Percentiles rank a stretch among this genome's conserved stretches.
These are phyloP conservation scores for Colletotrichum agaves DNA, from an alignment of 2,329 filamentous ascomycete species.

Conservation along the genomic window DNA sequence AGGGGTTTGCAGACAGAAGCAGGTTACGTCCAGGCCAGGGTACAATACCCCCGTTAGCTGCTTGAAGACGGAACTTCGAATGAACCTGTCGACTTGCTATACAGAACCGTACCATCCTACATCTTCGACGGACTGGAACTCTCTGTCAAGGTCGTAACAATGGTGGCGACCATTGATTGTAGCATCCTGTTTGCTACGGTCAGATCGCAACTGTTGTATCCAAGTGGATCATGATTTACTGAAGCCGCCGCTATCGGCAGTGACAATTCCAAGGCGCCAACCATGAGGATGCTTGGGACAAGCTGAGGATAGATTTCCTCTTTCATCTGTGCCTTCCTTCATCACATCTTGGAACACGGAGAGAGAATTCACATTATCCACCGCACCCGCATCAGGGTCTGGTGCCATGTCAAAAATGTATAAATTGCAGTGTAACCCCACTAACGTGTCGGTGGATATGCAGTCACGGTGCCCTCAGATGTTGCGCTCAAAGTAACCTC, in stretches of 20 bases:
- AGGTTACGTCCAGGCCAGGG: no score
- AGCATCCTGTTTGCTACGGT: not conserved
- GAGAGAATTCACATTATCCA: not conserved
- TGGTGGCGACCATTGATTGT: constrained; percentile 23
- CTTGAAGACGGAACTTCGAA: no score
- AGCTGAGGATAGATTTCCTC: constrained; percentile 3
- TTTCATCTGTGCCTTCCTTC: not conserved
- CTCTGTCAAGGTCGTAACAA: constrained; percentile 40
- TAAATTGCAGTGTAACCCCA: not conserved
- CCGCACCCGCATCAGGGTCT: not conserved
- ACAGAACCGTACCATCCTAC: constrained; percentile 60
- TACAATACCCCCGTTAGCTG: no score
- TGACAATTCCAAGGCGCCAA: not conserved
- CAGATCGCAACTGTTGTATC: not conserved
- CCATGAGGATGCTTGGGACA: not conserved
- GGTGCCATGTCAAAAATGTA: not conserved
- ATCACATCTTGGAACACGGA: constrained; percentile 1
- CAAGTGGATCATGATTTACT: no score
- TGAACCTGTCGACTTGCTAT: constrained; percentile 39
- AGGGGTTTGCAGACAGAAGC: no score
- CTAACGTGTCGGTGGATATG: not conserved
- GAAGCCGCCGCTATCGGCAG: constrained; percentile 16
- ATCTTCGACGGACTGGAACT: constrained; percentile 50
- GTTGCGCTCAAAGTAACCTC: not conserved
- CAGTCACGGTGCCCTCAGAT: not conserved